These are phyloP conservation scores for Kwoniella sp. DNA, from an alignment of 768 basidiomycete species.

Conservation along the genomic window DNA sequence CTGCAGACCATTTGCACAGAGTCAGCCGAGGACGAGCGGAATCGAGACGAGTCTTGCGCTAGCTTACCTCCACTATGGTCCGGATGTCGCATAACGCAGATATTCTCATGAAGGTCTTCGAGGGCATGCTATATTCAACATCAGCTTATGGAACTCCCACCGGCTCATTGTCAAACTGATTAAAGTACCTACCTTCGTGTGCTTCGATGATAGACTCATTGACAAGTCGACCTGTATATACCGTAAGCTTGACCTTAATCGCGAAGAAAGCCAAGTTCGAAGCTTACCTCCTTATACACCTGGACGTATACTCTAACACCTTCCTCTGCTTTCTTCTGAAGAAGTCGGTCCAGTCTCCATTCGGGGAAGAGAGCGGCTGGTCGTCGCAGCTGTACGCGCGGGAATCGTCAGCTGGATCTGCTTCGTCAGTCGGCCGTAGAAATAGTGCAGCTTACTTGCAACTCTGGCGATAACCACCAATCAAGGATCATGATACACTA, in stretches of 20 bases:
- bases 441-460: constrained; percentile 58
- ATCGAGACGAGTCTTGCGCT: too few relatives aligned
- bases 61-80: constrained; percentile 45
- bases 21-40: not conserved
- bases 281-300: constrained; percentile 84
- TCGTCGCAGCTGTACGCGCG: constrained; percentile 67
- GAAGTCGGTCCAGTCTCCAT: constrained; percentile 82
- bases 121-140: constrained; percentile 64
- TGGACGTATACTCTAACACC: constrained; percentile 90
- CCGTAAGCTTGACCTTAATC: not conserved
- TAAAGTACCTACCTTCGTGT: constrained; percentile 66
- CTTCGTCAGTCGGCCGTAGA: not conserved
- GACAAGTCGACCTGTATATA: constrained; percentile 73
- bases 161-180: not conserved
- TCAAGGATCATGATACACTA: constrained; percentile 79
- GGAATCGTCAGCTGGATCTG: not conserved
- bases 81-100: constrained; percentile 67
- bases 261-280: too few relatives aligned
- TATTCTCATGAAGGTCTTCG: constrained; percentile 81
- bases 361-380: constrained; percentile 82
- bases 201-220: constrained; percentile 82
- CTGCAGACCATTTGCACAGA: not conserved
- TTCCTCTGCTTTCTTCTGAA: constrained; percentile 83
- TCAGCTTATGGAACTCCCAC: constrained; percentile 1
- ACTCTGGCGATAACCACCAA: constrained; percentile 83